Base-by-base conservation (phyloP, 345 rosid species). In the Lepidium sativum region DNA sequence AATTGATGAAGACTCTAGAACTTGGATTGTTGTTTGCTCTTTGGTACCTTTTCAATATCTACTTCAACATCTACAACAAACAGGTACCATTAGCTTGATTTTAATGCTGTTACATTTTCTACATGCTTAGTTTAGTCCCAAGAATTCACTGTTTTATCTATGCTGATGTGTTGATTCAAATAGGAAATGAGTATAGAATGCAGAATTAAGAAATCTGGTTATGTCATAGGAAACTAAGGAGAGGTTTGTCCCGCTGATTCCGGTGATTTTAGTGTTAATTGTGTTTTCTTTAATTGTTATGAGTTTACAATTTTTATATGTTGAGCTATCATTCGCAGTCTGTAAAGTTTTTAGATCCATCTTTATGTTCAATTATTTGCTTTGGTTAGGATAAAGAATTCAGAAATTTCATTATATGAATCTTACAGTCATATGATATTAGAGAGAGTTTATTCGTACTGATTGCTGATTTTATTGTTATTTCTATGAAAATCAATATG, bases 11-110 rank as follows among this genome's bases (percentile, higher is more conserved):
- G 85, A 84, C 79, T 9, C 32, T 86, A 12, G 86, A 75, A 82
- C 91, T 91, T 32, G 96, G 95, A 39, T 61, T 78, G 72, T 50
- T 90, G 79, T 88, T 94, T 71, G 97, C 89, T 31, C 51, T 91
- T 8, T 95, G 99, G 99, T 84, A 70, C 74, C 73, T 95, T 53
- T 95, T 95, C 74, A 95, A 95, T 68, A 95, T 91, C 79, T 91
- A 91, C 92, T 95, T 95, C 94, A 95, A 95, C 75, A 95, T 95
- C 67, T 95, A 95, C 79, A 91, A 95, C 80, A 95, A 95, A 64
- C 97, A 91, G 99, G 99, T 95, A 42, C 60, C 49, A 8, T 32
- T 31, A 6, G 9, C 45, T 32, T 45, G 66, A 45, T 2, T 20
- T 9, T n/a, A 61, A 8, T 62, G 21, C 23, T 48, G n/a, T 63